Percentiles rank a stretch among this genome's conserved stretches.
phyloP scores from a whole-genome alignment of 2,329 filamentous ascomycete genomes.

The Neocucurbitaria cava region DNA sequence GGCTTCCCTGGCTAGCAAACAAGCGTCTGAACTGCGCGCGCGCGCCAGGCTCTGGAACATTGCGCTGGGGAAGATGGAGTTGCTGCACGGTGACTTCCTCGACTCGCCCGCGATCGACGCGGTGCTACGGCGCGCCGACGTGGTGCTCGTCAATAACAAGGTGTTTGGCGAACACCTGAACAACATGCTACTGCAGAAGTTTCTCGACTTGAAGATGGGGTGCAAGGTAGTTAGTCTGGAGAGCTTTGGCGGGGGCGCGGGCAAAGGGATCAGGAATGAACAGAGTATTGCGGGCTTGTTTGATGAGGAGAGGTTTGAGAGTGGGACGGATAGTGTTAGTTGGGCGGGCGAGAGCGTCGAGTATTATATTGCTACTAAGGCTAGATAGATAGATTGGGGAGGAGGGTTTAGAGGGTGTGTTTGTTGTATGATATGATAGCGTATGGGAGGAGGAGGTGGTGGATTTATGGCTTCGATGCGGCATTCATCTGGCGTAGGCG shows the following conservation, averaged over 20 bases:
- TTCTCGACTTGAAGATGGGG: slow-evolving; percentile 89
- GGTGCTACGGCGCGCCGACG: slow-evolving; percentile 83
- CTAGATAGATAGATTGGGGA: slow-evolving; percentile 42
- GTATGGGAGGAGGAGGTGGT: no score
- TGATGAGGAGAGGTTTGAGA: slow-evolving; percentile 75
- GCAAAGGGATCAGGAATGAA: slow-evolving; percentile 74
- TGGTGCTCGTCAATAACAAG: slow-evolving; percentile 98
- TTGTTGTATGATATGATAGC: no score
- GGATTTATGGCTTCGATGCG: no score
- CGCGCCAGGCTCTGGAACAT: slow-evolving; percentile 91
- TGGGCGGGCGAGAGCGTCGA: slow-evolving; percentile 86
- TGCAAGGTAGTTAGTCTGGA: slow-evolving; percentile 91
- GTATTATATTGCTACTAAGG: slow-evolving; percentile 78
- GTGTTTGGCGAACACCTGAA: slow-evolving; percentile 91
- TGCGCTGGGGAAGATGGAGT: slow-evolving; percentile 75
- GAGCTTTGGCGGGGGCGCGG: slow-evolving; percentile 81
- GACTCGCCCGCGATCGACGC: slow-evolving; percentile 73
- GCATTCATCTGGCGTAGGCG: no score
- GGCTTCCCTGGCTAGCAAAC: slow-evolving; percentile 79
- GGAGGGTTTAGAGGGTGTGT: no score
- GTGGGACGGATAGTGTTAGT: slow-evolving; percentile 76
- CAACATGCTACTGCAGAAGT: slow-evolving; percentile 82
- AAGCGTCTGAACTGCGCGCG: slow-evolving; percentile 82
- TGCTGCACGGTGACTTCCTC: slow-evolving; percentile 85
- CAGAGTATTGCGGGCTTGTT: slow-evolving; percentile 84